Evolutionary conservation across 371 early-diverging fungal species (phyloP).

Genomic region (Mucor ambiguus): DNA sequence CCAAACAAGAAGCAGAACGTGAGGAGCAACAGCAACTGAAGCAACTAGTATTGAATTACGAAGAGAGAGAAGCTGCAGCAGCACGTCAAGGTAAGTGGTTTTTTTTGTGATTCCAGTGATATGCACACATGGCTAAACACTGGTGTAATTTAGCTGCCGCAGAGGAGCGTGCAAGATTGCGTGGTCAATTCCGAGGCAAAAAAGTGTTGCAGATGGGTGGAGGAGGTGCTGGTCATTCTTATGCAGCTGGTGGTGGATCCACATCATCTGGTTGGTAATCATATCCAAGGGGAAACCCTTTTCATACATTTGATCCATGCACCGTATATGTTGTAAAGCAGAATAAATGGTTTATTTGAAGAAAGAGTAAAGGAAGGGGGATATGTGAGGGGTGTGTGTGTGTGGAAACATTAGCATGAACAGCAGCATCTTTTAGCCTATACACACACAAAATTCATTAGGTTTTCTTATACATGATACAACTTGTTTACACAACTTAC

Average conservation of each 20-base stretch:
- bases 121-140: not conserved
- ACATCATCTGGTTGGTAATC: constrained; percentile 16
- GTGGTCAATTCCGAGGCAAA: constrained; percentile 32
- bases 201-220: constrained; percentile 46
- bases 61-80: constrained; percentile 79
- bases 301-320: not conserved
- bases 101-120: not conserved
- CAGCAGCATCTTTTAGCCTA: constrained; percentile 4
- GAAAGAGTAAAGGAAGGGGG: not conserved
- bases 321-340: not conserved
- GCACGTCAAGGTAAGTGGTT: constrained; percentile 54
- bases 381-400: not conserved
- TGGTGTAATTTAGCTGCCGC: constrained; percentile 29
- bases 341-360: constrained; percentile 5
- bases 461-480: not conserved
- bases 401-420: no score
- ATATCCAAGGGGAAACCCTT: not conserved
- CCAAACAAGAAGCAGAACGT: constrained; percentile 81
- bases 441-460: not conserved
- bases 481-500: constrained; percentile 27
- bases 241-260: constrained; percentile 20
- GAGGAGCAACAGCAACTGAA: constrained; percentile 91
- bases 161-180: constrained; percentile 40
- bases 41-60: constrained; percentile 87
- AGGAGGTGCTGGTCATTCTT: constrained; percentile 26